A percentile compares a stretch with the other conserved stretches of the same genome.
Evolutionary conservation across 345 rosid genomes (phyloP).

Genomic region (Atalantia buxifolia): DNA sequence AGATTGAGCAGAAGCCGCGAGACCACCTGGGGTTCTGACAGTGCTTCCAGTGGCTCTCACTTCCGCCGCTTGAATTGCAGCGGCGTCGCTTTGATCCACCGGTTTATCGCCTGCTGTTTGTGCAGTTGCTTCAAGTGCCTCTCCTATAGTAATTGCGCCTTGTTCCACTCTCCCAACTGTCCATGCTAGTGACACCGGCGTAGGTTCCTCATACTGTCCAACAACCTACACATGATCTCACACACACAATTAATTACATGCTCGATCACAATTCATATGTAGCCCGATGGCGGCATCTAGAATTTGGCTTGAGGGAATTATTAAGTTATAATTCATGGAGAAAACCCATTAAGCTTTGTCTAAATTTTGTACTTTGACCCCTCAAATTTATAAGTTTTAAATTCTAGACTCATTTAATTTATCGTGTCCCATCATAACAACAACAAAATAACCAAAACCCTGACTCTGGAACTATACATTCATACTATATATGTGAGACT

Average conservation of each 20-base stretch:
- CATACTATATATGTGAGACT: too few relatives aligned
- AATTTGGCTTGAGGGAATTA: too few relatives aligned
- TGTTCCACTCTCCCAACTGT: slow-evolving; percentile 20
- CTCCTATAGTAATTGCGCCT: slow-evolving; percentile 54
- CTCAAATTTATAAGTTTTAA: too few relatives aligned
- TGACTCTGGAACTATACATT: too few relatives aligned
- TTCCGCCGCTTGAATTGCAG: slow-evolving; percentile 77
- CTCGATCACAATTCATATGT: neutral
- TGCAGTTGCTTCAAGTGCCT: slow-evolving; percentile 60
- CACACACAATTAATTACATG: too few relatives aligned
- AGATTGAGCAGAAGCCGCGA: slow-evolving; percentile 67
- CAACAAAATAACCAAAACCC: too few relatives aligned
- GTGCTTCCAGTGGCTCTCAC: slow-evolving; percentile 59
- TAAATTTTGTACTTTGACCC: too few relatives aligned
- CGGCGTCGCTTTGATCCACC: slow-evolving; percentile 63
- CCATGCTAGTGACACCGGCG: slow-evolving; percentile 27
- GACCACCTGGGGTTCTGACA: slow-evolving; percentile 43
- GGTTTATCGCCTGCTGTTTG: slow-evolving; percentile 42
- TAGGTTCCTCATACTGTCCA: slow-evolving; percentile 45
- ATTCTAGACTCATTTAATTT: too few relatives aligned
- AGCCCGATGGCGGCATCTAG: neutral
- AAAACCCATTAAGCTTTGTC: too few relatives aligned
- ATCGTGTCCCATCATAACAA: too few relatives aligned
- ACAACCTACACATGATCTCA: slow-evolving; percentile 32
- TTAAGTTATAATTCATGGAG: too few relatives aligned